phyloP scores from a whole-genome alignment of 2,329 filamentous ascomycete species.

The Fusarium subtropicale region DNA sequence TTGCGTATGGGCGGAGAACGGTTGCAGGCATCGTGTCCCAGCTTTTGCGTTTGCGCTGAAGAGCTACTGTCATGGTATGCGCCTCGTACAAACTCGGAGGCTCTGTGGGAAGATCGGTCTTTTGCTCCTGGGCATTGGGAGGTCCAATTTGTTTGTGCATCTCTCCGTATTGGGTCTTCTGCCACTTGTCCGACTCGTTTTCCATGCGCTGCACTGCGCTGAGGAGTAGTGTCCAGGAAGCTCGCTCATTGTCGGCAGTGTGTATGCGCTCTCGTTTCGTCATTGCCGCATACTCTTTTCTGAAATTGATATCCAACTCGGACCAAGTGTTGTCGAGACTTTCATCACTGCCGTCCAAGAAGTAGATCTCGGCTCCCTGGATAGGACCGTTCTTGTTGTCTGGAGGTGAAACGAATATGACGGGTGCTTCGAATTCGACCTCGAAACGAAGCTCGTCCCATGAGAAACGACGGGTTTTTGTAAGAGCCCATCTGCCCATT shows the following conservation, averaged over 20 bases:
- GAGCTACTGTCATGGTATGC: slow-evolving; percentile 59
- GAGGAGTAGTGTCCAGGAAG: slow-evolving; percentile 66
- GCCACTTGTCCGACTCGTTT: slow-evolving; percentile 60
- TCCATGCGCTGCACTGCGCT: slow-evolving; percentile 64
- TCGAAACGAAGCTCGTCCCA: slow-evolving; percentile 61
- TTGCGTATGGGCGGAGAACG: slow-evolving; percentile 63
- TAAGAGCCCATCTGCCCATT: slow-evolving; percentile 60
- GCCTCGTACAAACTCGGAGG: slow-evolving; percentile 45
- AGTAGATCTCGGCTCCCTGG: slow-evolving; percentile 47
- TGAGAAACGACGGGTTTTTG: slow-evolving; percentile 56
- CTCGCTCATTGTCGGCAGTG: slow-evolving; percentile 67
- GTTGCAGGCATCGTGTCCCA: slow-evolving; percentile 65
- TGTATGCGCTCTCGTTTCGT: slow-evolving; percentile 56
- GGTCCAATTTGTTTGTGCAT: slow-evolving; percentile 43
- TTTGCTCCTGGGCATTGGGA: slow-evolving; percentile 24
- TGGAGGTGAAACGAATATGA: slow-evolving; percentile 62
- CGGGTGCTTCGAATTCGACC: slow-evolving; percentile 61
- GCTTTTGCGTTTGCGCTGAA: slow-evolving; percentile 60
- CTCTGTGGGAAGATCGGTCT: slow-evolving; percentile 36
- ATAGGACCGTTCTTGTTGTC: slow-evolving; percentile 55
- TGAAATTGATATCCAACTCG: slow-evolving; percentile 48
- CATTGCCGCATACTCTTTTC: slow-evolving; percentile 44
- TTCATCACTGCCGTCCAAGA: slow-evolving; percentile 54
- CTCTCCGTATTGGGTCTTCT: slow-evolving; percentile 50
- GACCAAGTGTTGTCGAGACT: slow-evolving; percentile 54